Percentiles rank a stretch among this genome's conserved stretches.
phyloP scores from a whole-genome alignment of 1,139 yeast genomes.

The Geotrichum macrosporum region DNA sequence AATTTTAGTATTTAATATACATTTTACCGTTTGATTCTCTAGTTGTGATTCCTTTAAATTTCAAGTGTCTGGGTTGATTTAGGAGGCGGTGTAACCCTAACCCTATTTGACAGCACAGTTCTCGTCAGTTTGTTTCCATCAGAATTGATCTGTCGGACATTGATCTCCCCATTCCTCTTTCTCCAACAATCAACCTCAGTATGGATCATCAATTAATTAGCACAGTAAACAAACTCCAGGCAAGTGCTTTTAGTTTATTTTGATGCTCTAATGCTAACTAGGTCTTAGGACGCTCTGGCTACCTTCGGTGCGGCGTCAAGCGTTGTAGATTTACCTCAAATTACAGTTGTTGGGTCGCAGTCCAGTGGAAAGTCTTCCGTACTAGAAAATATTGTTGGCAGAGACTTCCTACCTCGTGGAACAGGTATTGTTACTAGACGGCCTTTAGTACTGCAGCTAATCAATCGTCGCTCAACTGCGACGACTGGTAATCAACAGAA shows the following conservation, averaged over 20 bases:
- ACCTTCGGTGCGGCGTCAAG: conserved; percentile 66
- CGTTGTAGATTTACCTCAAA: conserved; percentile 77
- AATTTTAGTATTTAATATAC: neutral
- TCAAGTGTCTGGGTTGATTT: too few relatives aligned
- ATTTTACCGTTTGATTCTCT: neutral
- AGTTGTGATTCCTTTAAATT: neutral
- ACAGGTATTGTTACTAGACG: conserved; percentile 93
- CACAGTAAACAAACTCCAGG: conserved; percentile 76
- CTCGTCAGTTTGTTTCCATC: neutral
- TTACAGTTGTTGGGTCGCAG: conserved; percentile 96
- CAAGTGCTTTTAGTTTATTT: conserved; percentile 21
- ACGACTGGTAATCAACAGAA: too few relatives aligned
- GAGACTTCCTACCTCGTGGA: conserved; percentile 90
- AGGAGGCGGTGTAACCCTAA: neutral
- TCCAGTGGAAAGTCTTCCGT: conserved; percentile 96
- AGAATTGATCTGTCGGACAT: neutral
- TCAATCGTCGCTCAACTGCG: conserved; percentile 77
- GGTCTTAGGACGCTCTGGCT: conserved; percentile 78
- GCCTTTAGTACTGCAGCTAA: conserved; percentile 87
- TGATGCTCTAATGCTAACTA: too few relatives aligned
- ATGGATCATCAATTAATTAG: conserved; percentile 91
- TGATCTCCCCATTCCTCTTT: neutral
- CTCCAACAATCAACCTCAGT: neutral
- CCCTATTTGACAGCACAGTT: neutral
- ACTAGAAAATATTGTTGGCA: conserved; percentile 88